Evolutionary conservation across 257 asterid genomes (phyloP), one percentile per base, ranked within the genome.

Genomic region (Fraxinus pennsylvanica): DNA sequence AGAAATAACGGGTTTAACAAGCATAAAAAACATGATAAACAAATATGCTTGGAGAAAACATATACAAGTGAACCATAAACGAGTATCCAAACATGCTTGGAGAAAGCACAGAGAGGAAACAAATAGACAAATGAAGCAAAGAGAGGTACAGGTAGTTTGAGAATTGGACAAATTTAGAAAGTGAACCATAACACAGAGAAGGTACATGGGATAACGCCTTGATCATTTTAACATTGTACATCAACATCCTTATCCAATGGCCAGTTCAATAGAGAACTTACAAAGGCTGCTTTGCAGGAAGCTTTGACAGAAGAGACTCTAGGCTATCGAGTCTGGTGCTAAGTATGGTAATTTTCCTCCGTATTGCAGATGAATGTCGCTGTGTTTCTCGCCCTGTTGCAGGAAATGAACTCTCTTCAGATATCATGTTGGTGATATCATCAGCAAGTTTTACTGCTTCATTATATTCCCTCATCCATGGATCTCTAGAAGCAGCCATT

Each of bases 391-490:
- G 91, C 39, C 98, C 97, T 45, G 92, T 83, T 21, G 88, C 75
- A 1, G 94, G 89, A 81, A 90, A 36, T 2, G 97, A 88, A 79
- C 85, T 91, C 84, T 93, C 90, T 80, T 91, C 96, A 33, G 96
- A 89, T 78, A 95, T 93, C 99, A 95, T 95, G 86, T 59, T 80
- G 72, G 82, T 89, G 78, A 95, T 90, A 78, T 93, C 98, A 27
- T 95, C 98, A 17, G 97, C 91, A 78, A 95, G 94, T 85, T 80
- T 87, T 78, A 85, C 90, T 59, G 98, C 97, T 85, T 93, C 99
- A 69, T 93, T 93, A 82, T 93, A 95, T 86, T 93, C 99, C 90
- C 89, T 91, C 68, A 91, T 92, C 99, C 99, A 95, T 6, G 93
- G 75, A 68, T 95, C 99, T 33, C 87, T 90, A 17, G 95, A 82